Conservation (phyloP, 495 filamentous ascomycete species). For the Lophiostoma macrostomum region DNA sequence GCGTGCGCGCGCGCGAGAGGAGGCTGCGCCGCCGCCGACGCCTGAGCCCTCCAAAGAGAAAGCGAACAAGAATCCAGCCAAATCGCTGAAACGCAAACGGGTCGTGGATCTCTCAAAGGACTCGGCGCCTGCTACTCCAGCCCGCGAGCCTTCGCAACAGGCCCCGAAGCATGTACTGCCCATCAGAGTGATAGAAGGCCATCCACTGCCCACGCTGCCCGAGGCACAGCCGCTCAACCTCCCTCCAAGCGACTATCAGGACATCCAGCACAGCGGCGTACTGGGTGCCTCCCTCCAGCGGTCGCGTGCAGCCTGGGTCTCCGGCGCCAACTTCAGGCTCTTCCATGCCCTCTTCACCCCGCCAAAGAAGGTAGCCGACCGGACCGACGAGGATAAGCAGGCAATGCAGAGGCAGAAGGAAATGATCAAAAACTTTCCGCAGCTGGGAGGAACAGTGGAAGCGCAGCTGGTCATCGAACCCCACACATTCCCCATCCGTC, state of each 20-base stretch:
- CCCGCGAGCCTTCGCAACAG: conserved; percentile 27
- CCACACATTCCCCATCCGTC: conserved; percentile 81
- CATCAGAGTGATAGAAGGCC: conserved; percentile 60
- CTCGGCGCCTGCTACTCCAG: conserved; percentile 15
- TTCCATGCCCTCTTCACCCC: conserved; percentile 81
- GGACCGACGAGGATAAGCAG: conserved; percentile 69
- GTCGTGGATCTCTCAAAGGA: conserved; percentile 12
- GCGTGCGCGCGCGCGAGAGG: conserved; percentile 21
- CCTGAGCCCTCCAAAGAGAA: conserved; percentile 17
- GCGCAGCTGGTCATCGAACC: conserved; percentile 77
- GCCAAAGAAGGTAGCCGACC: conserved; percentile 37
- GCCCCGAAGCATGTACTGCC: conserved; percentile 54
- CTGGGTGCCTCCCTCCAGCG: conserved; percentile 75
- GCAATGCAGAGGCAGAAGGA: conserved; percentile 74
- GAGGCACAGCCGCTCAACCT: conserved; percentile 65
- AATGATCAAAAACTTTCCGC: conserved; percentile 80
- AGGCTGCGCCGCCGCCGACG: conserved; percentile 3
- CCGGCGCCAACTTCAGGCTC: conserved; percentile 81
- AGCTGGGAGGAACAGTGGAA: conserved; percentile 37
- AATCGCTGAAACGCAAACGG: conserved; percentile 22
- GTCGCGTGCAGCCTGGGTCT: conserved; percentile 82
- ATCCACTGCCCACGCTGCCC: conserved; percentile 71
- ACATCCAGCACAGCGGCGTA: conserved; percentile 81
- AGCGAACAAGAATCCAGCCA: conserved; percentile 3
- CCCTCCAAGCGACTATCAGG: conserved; percentile 69